A percentile compares a stretch with the other conserved stretches of the same genome.
These are phyloP conservation scores for Stenogyne calaminthoides DNA, from an alignment of 305 asterid species.

Conservation along the genomic window DNA sequence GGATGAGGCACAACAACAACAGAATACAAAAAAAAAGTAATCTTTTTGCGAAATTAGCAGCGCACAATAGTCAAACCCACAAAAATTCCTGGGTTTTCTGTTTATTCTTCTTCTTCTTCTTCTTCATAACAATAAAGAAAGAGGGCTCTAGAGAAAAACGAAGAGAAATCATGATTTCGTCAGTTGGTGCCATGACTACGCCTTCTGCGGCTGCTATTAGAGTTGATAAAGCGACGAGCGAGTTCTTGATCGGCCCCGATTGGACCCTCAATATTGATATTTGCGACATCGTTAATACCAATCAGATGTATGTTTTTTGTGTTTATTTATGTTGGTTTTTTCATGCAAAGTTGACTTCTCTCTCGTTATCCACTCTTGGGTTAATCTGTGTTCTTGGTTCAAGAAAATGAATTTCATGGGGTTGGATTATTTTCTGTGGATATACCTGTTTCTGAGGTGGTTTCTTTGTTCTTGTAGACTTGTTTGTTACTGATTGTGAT, in stretches of 20 bases:
- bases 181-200: slow-evolving; percentile 50
- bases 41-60: slow-evolving; percentile 22
- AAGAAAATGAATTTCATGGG: slow-evolving; percentile 11
- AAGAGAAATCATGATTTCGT: slow-evolving; percentile 39
- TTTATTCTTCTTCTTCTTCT: neutral
- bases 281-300: slow-evolving; percentile 81
- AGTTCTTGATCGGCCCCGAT: slow-evolving; percentile 92
- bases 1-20: neutral
- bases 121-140: neutral
- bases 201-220: slow-evolving; percentile 64
- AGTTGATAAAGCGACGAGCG: slow-evolving; percentile 99
- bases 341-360: slow-evolving; percentile 62
- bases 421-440: slow-evolving; percentile 16
- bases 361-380: slow-evolving; percentile 26
- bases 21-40: neutral
- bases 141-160: neutral
- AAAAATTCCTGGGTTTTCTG: slow-evolving; percentile 36
- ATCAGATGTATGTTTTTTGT: slow-evolving; percentile 58
- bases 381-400: slow-evolving; percentile 10
- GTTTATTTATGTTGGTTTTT: slow-evolving; percentile 8
- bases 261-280: slow-evolving; percentile 96
- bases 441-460: slow-evolving; percentile 5
- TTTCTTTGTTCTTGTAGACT: slow-evolving; percentile 3
- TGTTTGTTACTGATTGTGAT: slow-evolving; percentile 25
- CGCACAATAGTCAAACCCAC: slow-evolving; percentile 43